Evolutionary conservation across 1,139 yeast species (phyloP).

Genomic region (Blastobotrys petasosporus): DNA sequence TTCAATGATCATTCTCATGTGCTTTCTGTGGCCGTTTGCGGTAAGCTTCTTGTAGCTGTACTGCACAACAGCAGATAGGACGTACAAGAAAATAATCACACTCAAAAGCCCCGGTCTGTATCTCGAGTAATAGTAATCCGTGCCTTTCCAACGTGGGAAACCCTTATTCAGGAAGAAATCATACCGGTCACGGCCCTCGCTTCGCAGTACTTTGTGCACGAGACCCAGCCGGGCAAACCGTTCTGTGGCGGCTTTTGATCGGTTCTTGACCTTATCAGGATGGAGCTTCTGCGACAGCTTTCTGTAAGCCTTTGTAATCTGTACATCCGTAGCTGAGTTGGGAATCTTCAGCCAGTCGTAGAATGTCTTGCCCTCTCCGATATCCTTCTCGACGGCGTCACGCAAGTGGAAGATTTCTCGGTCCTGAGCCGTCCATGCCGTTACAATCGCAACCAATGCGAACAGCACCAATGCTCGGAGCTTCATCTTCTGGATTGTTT

Average conservation of each 20-base stretch:
- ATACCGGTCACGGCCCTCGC: conserved; percentile 58
- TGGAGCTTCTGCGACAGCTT: conserved; percentile 36
- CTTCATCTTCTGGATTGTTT: too few relatives aligned
- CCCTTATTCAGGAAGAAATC: conserved; percentile 82
- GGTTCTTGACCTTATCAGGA: conserved; percentile 49
- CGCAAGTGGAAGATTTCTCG: conserved; percentile 75
- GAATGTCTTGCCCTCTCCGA: conserved; percentile 60
- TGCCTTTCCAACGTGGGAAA: conserved; percentile 69
- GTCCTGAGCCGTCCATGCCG: conserved; percentile 53
- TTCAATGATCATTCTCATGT: conserved; percentile 38
- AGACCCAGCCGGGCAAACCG: conserved; percentile 69
- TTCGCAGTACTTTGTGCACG: conserved; percentile 67
- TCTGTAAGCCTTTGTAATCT: conserved; percentile 70
- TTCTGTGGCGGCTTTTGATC: conserved; percentile 40
- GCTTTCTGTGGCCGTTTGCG: conserved; percentile 53
- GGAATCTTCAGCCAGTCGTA: conserved; percentile 44
- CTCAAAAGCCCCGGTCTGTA: conserved; percentile 49
- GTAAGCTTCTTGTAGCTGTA: conserved; percentile 50
- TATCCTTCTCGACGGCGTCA: conserved; percentile 56
- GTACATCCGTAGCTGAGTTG: conserved; percentile 44
- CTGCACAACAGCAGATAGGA: conserved; percentile 54
- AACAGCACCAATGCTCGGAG: background rate
- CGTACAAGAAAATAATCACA: conserved; percentile 45
- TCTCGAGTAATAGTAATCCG: conserved; percentile 35
- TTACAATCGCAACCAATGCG: conserved; percentile 10